Base-by-base conservation (phyloP, 345 rosid species). In the Eutrema heterophyllum region DNA sequence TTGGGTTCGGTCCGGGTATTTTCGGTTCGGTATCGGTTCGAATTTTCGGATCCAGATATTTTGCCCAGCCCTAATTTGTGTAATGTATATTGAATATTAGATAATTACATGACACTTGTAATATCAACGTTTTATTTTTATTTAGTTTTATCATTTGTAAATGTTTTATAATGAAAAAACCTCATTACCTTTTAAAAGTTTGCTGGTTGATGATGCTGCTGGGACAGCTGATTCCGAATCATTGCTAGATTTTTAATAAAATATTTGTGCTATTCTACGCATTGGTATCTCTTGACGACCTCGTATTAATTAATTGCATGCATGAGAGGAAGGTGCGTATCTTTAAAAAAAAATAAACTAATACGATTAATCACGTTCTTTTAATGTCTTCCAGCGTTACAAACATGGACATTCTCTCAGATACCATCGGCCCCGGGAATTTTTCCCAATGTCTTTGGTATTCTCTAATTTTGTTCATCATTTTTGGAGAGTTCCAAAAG, bases 191-290 rank as follows among this genome's bases (percentile, higher is more conserved):
- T 74, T 64, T 60, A 66, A 74, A 27, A 16, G 35, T 30, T 38
- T 49, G 66, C 44, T 66, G 59, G 78, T 66, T 57, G 67, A 43
- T 73, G 77, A 64, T 64, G 71, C 21, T 33, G 50, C 65, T 38
- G 40, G 57, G 66, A 46, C 71, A 65, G 30, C 78, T 56, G 67
- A 66, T 46, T 57, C 63, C 33, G 69, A 73, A 73, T 65, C 66
- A 65, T 56, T 65, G 58, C 27, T 73, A 65, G 71, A 65, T 52
- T 52, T 65, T 65, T 55, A 46, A 56, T 46, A 66, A 73, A 49
- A 57, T 66, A 56, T 49, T 56, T 74, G 72, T 56, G 60, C 48
- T 66, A 44, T 74, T 74, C 50, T 55, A 16, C 66, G 38, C 18
- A 24, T 55, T 11, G 30, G 78, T 74, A 66, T 74, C 78, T 66